phyloP scores from a whole-genome alignment of 2,329 filamentous ascomycete genomes.

The Colletotrichum tamarilloi region DNA sequence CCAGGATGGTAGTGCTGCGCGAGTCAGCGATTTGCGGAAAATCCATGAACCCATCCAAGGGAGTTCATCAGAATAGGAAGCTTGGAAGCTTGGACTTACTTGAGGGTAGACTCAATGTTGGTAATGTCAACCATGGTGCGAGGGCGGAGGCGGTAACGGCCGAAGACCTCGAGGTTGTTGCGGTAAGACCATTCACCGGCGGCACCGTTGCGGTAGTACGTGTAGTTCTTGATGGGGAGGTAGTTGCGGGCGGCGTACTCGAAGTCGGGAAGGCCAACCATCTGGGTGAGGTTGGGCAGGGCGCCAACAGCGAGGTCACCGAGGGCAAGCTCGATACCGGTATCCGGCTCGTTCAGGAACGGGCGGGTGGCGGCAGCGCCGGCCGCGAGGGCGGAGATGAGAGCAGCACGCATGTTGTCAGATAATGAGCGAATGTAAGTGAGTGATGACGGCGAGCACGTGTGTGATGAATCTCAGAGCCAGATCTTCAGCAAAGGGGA shows the following conservation, averaged over 20 bases:
- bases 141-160: conserved; percentile 59
- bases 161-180: conserved; percentile 66
- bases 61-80: background rate
- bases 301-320: conserved; percentile 45
- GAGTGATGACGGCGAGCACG: conserved; percentile 8
- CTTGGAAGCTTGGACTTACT: conserved; percentile 38
- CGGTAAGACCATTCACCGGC: conserved; percentile 67
- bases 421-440: conserved; percentile 26
- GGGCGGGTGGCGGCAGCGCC: conserved; percentile 54
- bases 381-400: conserved; percentile 44
- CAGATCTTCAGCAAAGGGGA: background rate
- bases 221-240: conserved; percentile 59
- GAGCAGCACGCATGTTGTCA: conserved; percentile 41
- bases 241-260: conserved; percentile 62
- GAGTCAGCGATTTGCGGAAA: conserved; percentile 9
- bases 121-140: conserved; percentile 63
- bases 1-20: conserved; percentile 59
- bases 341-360: conserved; percentile 58
- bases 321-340: conserved; percentile 54
- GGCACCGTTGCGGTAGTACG: conserved; percentile 68
- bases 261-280: conserved; percentile 65
- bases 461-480: background rate
- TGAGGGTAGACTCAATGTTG: conserved; percentile 51
- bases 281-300: conserved; percentile 55
- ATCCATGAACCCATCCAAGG: background rate